phyloP scores from a whole-genome alignment of 2,329 filamentous ascomycete species.

The Cladobotryum mycophilum region DNA sequence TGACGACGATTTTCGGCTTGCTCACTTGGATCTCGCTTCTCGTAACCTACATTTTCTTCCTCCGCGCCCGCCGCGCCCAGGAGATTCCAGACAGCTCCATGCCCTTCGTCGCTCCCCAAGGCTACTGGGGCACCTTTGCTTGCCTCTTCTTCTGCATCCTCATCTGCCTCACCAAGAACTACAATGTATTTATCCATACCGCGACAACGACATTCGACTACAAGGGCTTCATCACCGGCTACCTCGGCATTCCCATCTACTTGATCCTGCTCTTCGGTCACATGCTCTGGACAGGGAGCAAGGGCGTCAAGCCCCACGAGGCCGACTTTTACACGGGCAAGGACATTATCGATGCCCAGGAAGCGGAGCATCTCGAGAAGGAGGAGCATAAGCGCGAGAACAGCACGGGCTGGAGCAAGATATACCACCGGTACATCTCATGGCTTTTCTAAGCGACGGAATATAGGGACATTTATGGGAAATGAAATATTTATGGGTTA shows the following conservation, averaged over 20 bases:
- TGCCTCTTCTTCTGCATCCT: conserved; percentile 65
- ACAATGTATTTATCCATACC: conserved; percentile 58
- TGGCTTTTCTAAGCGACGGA: conserved; percentile 29
- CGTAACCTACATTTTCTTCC: conserved; percentile 61
- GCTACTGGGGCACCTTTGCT: conserved; percentile 60
- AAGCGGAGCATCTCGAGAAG: conserved; percentile 57
- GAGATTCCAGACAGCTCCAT: conserved; percentile 48
- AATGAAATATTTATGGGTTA: too few species aligned
- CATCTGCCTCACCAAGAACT: conserved; percentile 79
- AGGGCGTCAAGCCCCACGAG: conserved; percentile 49
- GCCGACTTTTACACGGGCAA: conserved; percentile 69
- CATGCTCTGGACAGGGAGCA: conserved; percentile 51
- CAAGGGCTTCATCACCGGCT: conserved; percentile 72
- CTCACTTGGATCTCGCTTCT: conserved; percentile 63
- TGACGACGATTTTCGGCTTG: conserved; percentile 61
- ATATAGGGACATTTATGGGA: too few species aligned
- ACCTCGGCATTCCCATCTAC: conserved; percentile 71
- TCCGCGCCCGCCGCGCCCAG: conserved; percentile 56
- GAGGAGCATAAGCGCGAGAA: conserved; percentile 24
- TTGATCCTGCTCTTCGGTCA: conserved; percentile 62
- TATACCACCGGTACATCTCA: conserved; percentile 32
- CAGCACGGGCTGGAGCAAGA: conserved; percentile 23
- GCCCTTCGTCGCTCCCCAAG: conserved; percentile 64
- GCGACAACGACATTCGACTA: conserved; percentile 55
- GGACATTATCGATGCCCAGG: conserved; percentile 65